Base-by-base conservation (phyloP, 2,329 filamentous ascomycete species). In the Aspergillus thermomutatus region DNA sequence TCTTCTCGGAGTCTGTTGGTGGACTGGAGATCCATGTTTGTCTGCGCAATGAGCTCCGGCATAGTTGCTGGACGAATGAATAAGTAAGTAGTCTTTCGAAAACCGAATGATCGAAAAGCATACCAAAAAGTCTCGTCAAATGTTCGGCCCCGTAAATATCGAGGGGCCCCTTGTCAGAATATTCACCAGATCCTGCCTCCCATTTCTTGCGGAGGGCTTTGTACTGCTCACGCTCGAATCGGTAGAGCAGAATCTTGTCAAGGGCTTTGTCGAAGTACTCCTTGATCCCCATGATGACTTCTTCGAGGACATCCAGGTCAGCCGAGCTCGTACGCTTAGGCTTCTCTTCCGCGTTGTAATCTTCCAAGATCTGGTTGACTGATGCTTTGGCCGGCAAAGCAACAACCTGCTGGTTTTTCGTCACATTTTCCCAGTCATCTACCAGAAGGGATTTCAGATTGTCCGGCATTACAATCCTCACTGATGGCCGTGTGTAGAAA, bases 381-480 rank as follows among this genome's bases (percentile, higher is more conserved):
- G 93, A 86, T 52, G 88, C 84, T 27, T 82, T 80, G 49, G 91
- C 87, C 0, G 94, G 94, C 17, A 99, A 80, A 1, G 90, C 87
- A 31, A 97, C 91, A 3, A 97, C 86, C 70, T 93, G 90, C 65
- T 91, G 86, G 71, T 95, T 94, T 78, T 97, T 97, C 55, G 94
- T 99, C 60, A 99, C 87, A 67, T 97, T 96, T 75, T 99, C 94
- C 94, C 94, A 99, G 73, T 99, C 94, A 71, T 99, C 94, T 23
- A 99, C 94, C 3, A 99, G 85, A 60, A 96, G 83, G 17, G 90
- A 91, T 78, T 97, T 97, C 63, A 99, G 82, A 63, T 89, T 86
- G 70, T 97, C 94, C 0, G 94, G 92, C 62, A 97, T 87, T 50
- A 87, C 83, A 45, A 99, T 83, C 66, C 91, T 90, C 67, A 99